Evolutionary conservation across 2,329 filamentous ascomycete genomes (phyloP).

Genomic region (Fusarium compactum): DNA sequence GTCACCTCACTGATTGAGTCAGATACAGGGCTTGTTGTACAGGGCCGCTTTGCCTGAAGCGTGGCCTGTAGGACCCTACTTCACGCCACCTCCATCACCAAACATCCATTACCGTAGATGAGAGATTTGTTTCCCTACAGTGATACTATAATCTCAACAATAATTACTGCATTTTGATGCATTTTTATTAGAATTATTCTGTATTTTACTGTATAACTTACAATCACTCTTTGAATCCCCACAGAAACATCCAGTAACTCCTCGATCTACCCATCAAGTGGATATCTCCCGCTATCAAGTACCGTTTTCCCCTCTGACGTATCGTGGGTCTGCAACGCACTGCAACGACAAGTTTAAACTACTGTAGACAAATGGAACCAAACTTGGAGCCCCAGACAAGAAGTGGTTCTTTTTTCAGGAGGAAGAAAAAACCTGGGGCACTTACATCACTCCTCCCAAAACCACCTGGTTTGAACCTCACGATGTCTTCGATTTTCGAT

Average conservation of each 20-base stretch:
- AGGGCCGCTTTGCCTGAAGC: constrained; percentile 9
- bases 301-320: constrained; percentile 31
- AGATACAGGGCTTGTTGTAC: neutral
- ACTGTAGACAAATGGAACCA: constrained; percentile 2
- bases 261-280: constrained; percentile 32
- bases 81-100: constrained; percentile 4
- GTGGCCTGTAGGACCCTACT: neutral
- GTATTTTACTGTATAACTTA: neutral
- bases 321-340: constrained; percentile 27
- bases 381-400: constrained; percentile 21
- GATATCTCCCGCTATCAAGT: neutral
- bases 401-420: constrained; percentile 13
- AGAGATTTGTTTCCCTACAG: neutral
- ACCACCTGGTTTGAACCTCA: constrained; percentile 3
- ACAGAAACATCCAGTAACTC: constrained; percentile 15
- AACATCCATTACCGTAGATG: neutral
- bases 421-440: constrained; percentile 4
- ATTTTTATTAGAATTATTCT: too few relatives aligned
- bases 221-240: neutral
- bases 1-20: constrained; percentile 8
- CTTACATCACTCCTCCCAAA: constrained; percentile 32
- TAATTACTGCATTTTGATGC: too few relatives aligned
- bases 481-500: constrained; percentile 24
- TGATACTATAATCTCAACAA: too few relatives aligned
- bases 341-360: constrained; percentile 11